These are phyloP conservation scores for Cryptosporidium canis DNA, from an alignment of 169 alveolate species.

Conservation along the genomic window DNA sequence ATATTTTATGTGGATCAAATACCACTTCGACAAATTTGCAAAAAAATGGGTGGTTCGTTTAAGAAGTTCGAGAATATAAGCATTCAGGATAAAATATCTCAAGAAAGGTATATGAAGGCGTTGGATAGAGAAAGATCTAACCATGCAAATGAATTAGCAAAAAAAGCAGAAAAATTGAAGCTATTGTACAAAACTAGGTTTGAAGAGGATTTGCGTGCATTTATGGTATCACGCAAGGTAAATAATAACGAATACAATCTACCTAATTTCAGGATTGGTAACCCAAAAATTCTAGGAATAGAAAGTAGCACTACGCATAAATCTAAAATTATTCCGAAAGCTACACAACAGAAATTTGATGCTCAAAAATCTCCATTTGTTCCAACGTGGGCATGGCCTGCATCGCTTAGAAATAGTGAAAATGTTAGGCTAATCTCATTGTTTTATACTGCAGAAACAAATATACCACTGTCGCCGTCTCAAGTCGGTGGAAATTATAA, in stretches of 20 bases:
- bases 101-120: slow-evolving; percentile 26
- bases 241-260: neutral
- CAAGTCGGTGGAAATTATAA: slow-evolving; percentile 17
- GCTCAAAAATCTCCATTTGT: neutral
- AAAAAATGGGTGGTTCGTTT: neutral
- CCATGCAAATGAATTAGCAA: slow-evolving; percentile 3
- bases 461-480: slow-evolving; percentile 44
- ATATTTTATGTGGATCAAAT: neutral
- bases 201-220: slow-evolving; percentile 69
- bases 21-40: neutral
- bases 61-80: neutral
- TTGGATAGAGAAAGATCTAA: slow-evolving; percentile 34
- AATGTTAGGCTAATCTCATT: slow-evolving; percentile 1
- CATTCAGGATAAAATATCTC: neutral
- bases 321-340: neutral
- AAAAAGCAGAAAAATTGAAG: slow-evolving; percentile 57
- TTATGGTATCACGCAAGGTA: slow-evolving; percentile 12
- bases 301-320: neutral
- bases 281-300: neutral
- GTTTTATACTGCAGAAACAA: slow-evolving; percentile 50
- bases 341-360: neutral
- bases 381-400: slow-evolving; percentile 73
- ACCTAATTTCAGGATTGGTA: neutral
- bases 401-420: slow-evolving; percentile 42
- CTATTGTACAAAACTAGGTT: slow-evolving; percentile 44